Percentiles rank a stretch among this genome's conserved stretches.
Conservation (phyloP, 495 filamentous ascomycete species). For the Rhizodiscina lignyota region DNA sequence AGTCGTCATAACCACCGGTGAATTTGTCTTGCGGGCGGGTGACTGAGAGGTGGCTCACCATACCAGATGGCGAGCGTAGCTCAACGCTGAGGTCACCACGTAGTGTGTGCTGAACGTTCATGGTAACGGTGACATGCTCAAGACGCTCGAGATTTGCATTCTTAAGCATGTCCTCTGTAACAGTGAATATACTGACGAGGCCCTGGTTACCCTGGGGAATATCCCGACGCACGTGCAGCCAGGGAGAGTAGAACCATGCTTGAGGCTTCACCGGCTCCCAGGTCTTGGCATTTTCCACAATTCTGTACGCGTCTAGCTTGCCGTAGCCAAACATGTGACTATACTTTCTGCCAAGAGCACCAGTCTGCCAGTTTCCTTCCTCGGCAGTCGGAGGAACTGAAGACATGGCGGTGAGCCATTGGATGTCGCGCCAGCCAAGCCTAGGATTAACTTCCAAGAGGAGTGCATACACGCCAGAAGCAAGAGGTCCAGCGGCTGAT, state of each 20-base stretch:
- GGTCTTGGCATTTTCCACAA: constrained; percentile 71
- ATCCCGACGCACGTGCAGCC: constrained; percentile 69
- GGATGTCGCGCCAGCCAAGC: constrained; percentile 84
- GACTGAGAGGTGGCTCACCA: constrained; percentile 72
- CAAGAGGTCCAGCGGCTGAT: constrained; percentile 89
- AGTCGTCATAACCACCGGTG: constrained; percentile 67
- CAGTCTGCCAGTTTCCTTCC: constrained; percentile 64
- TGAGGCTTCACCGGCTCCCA: constrained; percentile 93
- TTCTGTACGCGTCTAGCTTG: constrained; percentile 73
- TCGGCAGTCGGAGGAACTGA: constrained; percentile 61
- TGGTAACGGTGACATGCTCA: constrained; percentile 93
- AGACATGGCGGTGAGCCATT: constrained; percentile 74
- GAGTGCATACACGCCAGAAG: constrained; percentile 85
- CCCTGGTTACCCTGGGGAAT: constrained; percentile 81
- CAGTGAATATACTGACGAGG: constrained; percentile 56
- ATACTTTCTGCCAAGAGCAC: constrained; percentile 65
- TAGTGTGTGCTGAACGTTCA: constrained; percentile 78
- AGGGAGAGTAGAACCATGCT: constrained; percentile 84
- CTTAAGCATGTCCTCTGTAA: constrained; percentile 59
- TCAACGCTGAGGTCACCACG: constrained; percentile 91
- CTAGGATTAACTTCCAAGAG: constrained; percentile 74
- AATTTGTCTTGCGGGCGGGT: constrained; percentile 47
- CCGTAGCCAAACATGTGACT: constrained; percentile 93
- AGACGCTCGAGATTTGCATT: constrained; percentile 69
- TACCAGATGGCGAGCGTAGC: constrained; percentile 63